Percentiles rank a stretch among this genome's conserved stretches.
These are phyloP conservation scores for Sarocladiaceae sp. DNA, from an alignment of 2,329 filamentous ascomycete genomes.

Conservation along the genomic window DNA sequence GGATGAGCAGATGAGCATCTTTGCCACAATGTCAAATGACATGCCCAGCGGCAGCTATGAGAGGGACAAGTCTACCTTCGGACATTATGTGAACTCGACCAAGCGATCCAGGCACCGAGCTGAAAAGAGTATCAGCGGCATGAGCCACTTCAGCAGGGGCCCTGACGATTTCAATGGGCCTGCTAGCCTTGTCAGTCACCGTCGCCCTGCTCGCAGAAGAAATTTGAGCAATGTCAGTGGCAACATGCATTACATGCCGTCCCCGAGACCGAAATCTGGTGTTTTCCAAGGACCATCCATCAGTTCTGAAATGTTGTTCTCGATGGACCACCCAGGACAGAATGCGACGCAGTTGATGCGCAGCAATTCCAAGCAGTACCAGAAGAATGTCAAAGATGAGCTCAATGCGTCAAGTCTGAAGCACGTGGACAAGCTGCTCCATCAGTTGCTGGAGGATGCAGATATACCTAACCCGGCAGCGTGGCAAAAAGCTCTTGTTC, in stretches of 20 bases:
- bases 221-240: conserved; percentile 82
- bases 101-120: conserved; percentile 71
- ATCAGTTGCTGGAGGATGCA: conserved; percentile 74
- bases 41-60: conserved; percentile 61
- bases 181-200: conserved; percentile 50
- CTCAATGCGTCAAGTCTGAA: conserved; percentile 81
- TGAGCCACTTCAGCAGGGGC: conserved; percentile 64
- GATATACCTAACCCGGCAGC: conserved; percentile 64
- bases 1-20: conserved; percentile 84
- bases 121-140: conserved; percentile 67
- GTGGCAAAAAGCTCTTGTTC: conserved; percentile 87
- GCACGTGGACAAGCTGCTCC: conserved; percentile 79
- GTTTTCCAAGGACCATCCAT: conserved; percentile 50
- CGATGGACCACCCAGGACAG: conserved; percentile 38
- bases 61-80: conserved; percentile 66
- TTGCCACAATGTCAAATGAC: conserved; percentile 66
- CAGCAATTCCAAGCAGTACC: conserved; percentile 76
- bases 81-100: conserved; percentile 63
- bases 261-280: conserved; percentile 59
- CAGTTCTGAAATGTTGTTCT: conserved; percentile 45
- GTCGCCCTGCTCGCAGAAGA: conserved; percentile 61
- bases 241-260: conserved; percentile 59
- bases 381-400: conserved; percentile 68
- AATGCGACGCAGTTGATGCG: conserved; percentile 53
- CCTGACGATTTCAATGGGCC: conserved; percentile 54